Percentiles rank a stretch among this genome's conserved stretches.
These are phyloP conservation scores for Dioscorea alata DNA, from an alignment of 106 monocot genomes.

Conservation along the genomic window DNA sequence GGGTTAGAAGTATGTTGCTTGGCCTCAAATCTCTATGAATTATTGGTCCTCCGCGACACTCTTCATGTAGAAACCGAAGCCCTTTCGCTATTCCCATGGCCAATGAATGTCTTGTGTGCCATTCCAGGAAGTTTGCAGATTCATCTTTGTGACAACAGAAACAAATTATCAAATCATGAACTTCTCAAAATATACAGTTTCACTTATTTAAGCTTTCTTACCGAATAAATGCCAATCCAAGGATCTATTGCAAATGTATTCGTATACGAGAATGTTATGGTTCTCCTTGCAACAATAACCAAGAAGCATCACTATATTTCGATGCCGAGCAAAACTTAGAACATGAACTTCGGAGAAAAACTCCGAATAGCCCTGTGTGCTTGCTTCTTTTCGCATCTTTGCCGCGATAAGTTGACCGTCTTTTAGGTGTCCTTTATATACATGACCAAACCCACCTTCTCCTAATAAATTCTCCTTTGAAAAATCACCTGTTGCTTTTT, in stretches of 20 bases:
- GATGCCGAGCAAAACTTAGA: constrained; percentile 44
- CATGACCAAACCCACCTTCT: constrained; percentile 48
- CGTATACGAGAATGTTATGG: constrained; percentile 46
- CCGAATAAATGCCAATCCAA: constrained; percentile 42
- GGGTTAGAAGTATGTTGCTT: constrained; percentile 42
- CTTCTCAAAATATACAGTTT: no score
- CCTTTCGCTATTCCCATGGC: constrained; percentile 46
- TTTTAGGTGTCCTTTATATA: constrained; percentile 42
- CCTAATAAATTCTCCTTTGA: constrained; percentile 37
- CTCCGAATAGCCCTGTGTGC: constrained; percentile 36
- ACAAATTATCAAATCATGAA: no score
- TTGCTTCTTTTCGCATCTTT: constrained; percentile 40
- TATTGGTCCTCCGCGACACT: constrained; percentile 53
- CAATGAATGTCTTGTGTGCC: constrained; percentile 41
- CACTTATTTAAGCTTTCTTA: constrained; percentile 10
- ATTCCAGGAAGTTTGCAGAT: constrained; percentile 26
- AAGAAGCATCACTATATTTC: constrained; percentile 49
- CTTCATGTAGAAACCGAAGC: constrained; percentile 41
- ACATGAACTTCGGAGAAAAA: constrained; percentile 48
- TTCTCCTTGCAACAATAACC: constrained; percentile 55
- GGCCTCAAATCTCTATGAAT: constrained; percentile 48
- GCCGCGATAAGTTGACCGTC: constrained; percentile 42
- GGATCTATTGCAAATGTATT: constrained; percentile 46
- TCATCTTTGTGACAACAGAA: constrained; percentile 8
- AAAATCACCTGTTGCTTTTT: constrained; percentile 38